These are phyloP conservation scores for Alternaria novae-zelandiae DNA, from an alignment of 2,329 filamentous ascomycete species.

Conservation along the genomic window DNA sequence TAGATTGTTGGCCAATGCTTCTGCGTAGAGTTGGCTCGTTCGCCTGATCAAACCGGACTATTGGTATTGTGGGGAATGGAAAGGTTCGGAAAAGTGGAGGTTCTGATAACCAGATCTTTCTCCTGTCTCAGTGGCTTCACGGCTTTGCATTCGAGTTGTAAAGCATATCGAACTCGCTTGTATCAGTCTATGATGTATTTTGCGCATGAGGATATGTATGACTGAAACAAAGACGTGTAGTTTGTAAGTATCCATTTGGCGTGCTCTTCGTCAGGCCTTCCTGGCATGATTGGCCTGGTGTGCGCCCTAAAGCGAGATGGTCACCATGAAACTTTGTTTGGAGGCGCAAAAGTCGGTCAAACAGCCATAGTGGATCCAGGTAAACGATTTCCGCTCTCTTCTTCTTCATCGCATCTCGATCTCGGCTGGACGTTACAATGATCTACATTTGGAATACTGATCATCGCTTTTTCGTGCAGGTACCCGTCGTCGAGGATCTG, in stretches of 20 bases:
- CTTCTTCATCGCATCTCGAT: not conserved
- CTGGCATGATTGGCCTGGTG: not conserved
- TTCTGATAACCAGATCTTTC: not conserved
- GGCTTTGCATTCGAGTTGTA: not conserved
- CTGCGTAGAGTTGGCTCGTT: not conserved
- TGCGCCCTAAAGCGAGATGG: not conserved
- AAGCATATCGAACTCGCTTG: not conserved
- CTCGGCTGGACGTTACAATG: not conserved
- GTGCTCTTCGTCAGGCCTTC: not conserved
- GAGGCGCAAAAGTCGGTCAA: not conserved
- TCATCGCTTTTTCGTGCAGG: not conserved
- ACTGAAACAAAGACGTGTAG: not conserved
- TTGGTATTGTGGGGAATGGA: not conserved
- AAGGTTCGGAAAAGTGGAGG: not conserved
- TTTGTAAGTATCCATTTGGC: not conserved
- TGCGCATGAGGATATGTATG: not conserved
- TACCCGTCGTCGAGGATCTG: not conserved
- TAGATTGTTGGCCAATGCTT: not conserved
- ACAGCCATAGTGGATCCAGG: not conserved
- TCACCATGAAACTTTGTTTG: not conserved
- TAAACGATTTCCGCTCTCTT: not conserved
- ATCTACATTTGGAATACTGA: not conserved
- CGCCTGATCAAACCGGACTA: not conserved
- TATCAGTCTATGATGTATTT: not conserved
- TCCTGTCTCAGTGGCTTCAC: fast-evolving